Base-by-base conservation (phyloP, 257 asterid genomes). In the Solanum neorickii region DNA sequence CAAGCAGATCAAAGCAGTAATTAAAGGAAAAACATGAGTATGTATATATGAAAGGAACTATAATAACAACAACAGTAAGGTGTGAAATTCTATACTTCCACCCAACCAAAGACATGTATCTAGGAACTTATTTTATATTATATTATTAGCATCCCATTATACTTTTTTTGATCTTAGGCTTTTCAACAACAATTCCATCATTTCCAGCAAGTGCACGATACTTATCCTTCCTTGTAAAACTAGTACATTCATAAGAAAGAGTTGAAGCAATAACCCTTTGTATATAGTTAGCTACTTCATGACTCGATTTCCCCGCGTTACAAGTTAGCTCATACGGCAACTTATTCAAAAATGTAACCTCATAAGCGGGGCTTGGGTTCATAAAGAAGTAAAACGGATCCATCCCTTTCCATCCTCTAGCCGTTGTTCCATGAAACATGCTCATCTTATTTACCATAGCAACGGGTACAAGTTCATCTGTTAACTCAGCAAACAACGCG, bases 391-490 rank as follows among this genome's bases (percentile, higher is more conserved):
- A 91, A 78, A 91, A 89, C 1, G 91, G 90, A 41, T 91, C 91
- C 90, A 89, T 89, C 83, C 91, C 91, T 89, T 91, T 91, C 91
- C 92, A 89, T 14, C 91, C 92, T 42, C 92, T 62, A 4, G 92
- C 92, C 0, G 92, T 90, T 2, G 92, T 90, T 8, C 92, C 92
- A 2, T 89, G 92, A 44, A 91, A 89, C 92, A 91, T 91, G 86
- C 92, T 91, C 92, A 89, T 91, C 23, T 90, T 77, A 44, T 91
- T 91, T 70, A 75, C 92, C 91, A 89, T 91, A 0, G 91, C 91
- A 39, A 89, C 92, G 2, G 92, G 92, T 12, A 87, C 91, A 21
- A 91, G 85, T 15, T 91, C 90, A 31, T 89, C 88, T 6, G 92
- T 91, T 42, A 91, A 66, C 77, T 91, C 92, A 13, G 92, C 92